Evolutionary conservation across 495 filamentous ascomycete genomes (phyloP), one percentile per base, ranked within the genome.

Genomic region (Niebla homalea): DNA sequence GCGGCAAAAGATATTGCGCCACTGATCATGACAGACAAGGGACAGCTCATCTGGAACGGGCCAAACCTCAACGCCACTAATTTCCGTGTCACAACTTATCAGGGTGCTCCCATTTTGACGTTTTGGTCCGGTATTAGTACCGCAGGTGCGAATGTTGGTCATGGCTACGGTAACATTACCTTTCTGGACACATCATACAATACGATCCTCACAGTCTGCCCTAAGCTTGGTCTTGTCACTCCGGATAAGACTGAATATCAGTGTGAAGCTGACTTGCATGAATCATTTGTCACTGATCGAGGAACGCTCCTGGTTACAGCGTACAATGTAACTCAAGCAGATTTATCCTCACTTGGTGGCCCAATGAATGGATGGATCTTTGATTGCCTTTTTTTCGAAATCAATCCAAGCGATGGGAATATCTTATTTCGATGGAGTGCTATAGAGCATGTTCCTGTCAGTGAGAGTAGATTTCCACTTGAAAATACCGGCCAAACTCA

Each of bases 381-480:
- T 23, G 71, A 78, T 49, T 62, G 72, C 18, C 64, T 69, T 3
- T 68, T 78, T 43, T 72, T 74, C 51, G 75, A 77, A 67, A 57
- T 69, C 8, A 60, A 73, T 32, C 57, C 73, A 25, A 66, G 67
- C 40, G 72, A 65, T 1, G 66, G 67, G 35, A 57, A 65, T 0
- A 49, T 70, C 0, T 49, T 70, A 11, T 73, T 69, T 52, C 48
- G 69, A 49, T 75, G 64, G 62, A 59, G 64, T 15, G 68, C 70
- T 7, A 66, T 67, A 14, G 60, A 70, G 5, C 66, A 72, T 47
- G 37, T 56, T 8, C 22, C 53, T 16, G 39, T 56, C 12, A 48
- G 12, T 29, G 37, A 48, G 0, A 56, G 35, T 6, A 41, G 48
- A 25, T 26, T 41, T 7, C 29, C 29, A 11, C 26, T 56, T 0